A percentile compares a stretch with the other conserved stretches of the same genome.
These are phyloP conservation scores for Apiospora sp. DNA, from an alignment of 2,329 filamentous ascomycete species.

Conservation along the genomic window DNA sequence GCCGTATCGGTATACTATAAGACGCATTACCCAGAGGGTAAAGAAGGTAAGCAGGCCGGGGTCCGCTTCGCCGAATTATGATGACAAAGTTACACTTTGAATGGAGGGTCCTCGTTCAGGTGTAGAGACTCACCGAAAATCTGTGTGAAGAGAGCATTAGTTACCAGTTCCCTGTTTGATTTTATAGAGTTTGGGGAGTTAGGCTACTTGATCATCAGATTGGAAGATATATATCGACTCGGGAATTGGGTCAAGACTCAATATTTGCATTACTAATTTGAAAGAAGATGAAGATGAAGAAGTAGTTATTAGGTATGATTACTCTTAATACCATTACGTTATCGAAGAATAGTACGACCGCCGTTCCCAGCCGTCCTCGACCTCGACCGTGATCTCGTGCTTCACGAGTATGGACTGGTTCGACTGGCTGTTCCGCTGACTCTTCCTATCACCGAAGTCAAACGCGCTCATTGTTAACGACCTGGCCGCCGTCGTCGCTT, in stretches of 20 bases:
- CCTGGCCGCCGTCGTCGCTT: not conserved
- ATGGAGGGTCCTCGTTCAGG: not conserved
- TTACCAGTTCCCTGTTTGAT: not conserved
- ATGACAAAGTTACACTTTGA: not conserved
- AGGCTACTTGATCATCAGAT: not conserved
- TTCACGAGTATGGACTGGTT: not conserved
- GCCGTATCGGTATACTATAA: conserved; percentile 16
- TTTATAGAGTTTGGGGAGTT: not conserved
- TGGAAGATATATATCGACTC: not conserved
- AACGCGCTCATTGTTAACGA: not conserved
- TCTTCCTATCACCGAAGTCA: not conserved
- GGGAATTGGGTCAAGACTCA: not conserved
- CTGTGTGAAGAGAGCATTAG: not conserved
- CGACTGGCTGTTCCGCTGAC: not conserved
- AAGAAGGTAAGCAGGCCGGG: not conserved
- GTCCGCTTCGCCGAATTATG: not conserved
- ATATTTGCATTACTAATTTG: too few species aligned
- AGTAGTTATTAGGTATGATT: not conserved
- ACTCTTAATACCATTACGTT: not conserved
- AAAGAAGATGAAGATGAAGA: not conserved
- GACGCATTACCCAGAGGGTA: not conserved
- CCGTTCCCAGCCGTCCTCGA: not conserved
- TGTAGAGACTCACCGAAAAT: too few species aligned
- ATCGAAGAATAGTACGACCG: not conserved
- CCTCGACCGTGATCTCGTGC: not conserved